Evolutionary conservation across 176 grass and related monocot species (phyloP).

Genomic region (Typha latifolia): DNA sequence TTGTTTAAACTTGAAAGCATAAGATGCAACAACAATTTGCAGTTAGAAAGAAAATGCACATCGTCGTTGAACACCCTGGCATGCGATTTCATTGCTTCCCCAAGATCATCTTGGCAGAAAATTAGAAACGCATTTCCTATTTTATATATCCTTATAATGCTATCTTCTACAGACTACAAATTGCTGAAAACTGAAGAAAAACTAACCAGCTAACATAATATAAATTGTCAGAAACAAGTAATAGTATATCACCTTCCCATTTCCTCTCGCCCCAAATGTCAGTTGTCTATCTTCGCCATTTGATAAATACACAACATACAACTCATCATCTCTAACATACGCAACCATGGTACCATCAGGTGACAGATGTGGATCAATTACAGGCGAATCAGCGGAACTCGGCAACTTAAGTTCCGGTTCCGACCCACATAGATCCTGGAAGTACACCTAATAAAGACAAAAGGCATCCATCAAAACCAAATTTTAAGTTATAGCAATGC

Average conservation of each 20-base stretch:
- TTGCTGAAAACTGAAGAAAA: slow-evolving; percentile 8
- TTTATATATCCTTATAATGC: no score
- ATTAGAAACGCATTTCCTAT: no score
- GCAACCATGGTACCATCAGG: slow-evolving; percentile 90
- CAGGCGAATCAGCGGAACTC: slow-evolving; percentile 58
- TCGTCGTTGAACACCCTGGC: not conserved
- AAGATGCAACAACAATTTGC: no score
- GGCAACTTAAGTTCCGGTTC: slow-evolving; percentile 78
- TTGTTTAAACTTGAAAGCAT: no score
- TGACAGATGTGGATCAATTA: slow-evolving; percentile 90
- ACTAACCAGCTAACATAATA: not conserved
- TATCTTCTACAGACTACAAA: not conserved
- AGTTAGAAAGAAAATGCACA: no score
- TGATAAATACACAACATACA: slow-evolving; percentile 53
- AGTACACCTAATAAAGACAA: slow-evolving; percentile 51
- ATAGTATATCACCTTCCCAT: slow-evolving; percentile 44
- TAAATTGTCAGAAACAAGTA: not conserved
- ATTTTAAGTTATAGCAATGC: not conserved
- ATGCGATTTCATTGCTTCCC: not conserved
- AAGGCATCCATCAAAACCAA: not conserved
- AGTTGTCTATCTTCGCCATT: slow-evolving; percentile 57
- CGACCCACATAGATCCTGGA: slow-evolving; percentile 81
- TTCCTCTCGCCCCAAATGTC: slow-evolving; percentile 66
- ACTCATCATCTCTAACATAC: slow-evolving; percentile 79
- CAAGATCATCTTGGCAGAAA: no score